Evolutionary conservation across 2,329 filamentous ascomycete genomes (phyloP).

Genomic region (Ophiostoma piceae): DNA sequence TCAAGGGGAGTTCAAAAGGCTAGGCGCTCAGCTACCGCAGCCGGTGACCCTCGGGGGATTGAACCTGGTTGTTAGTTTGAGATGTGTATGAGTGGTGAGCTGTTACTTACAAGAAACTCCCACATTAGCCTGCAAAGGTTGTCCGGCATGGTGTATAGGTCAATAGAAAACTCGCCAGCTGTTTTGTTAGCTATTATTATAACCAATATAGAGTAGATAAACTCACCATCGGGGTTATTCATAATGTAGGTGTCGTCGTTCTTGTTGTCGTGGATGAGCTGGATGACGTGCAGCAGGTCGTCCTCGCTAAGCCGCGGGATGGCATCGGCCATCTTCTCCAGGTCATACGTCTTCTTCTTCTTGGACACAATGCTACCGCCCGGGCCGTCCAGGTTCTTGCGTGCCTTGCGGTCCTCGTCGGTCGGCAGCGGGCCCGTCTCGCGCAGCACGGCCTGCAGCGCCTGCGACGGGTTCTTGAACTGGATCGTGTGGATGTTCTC

Average conservation of each 20-base stretch:
- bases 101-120: slow-evolving; percentile 63
- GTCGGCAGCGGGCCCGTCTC: slow-evolving; percentile 82
- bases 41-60: slow-evolving; percentile 22
- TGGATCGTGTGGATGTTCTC: slow-evolving; percentile 74
- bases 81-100: background rate
- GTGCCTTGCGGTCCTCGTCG: slow-evolving; percentile 60
- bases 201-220: background rate
- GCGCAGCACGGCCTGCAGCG: slow-evolving; percentile 70
- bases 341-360: slow-evolving; percentile 68
- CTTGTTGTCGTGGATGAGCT: slow-evolving; percentile 98
- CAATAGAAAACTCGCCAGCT: slow-evolving; percentile 96
- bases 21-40: slow-evolving; percentile 17
- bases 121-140: slow-evolving; percentile 85
- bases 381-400: slow-evolving; percentile 56
- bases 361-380: slow-evolving; percentile 44
- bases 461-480: slow-evolving; percentile 89
- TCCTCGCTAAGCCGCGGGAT: slow-evolving; percentile 87
- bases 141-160: slow-evolving; percentile 95
- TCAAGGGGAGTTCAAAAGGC: background rate
- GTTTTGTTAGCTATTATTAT: slow-evolving; percentile 14
- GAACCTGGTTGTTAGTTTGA: background rate
- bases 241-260: slow-evolving; percentile 89
- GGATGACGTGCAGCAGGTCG: slow-evolving; percentile 87
- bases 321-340: slow-evolving; percentile 93
- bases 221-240: slow-evolving; percentile 85